Conservation (phyloP, 1,284 basidiomycete genomes). For the Neotropicomus parvogracilis region DNA sequence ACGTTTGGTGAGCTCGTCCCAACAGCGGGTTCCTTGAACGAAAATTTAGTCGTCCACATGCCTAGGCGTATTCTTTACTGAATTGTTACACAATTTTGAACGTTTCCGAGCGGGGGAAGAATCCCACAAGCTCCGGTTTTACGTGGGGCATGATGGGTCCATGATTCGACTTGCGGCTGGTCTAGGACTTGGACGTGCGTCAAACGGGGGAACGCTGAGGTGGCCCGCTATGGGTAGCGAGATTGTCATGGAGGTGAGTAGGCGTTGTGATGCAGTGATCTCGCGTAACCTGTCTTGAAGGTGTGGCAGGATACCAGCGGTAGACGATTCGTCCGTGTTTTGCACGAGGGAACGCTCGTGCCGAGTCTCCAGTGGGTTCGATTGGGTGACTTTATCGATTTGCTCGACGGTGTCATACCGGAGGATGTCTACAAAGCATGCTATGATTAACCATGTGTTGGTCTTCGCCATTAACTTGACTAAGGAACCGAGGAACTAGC, state of each 20-base stretch:
- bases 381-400: conserved; percentile 37
- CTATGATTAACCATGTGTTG: no score
- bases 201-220: conserved; percentile 33
- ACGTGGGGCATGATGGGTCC: conserved; percentile 50
- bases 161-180: conserved; percentile 49
- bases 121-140: conserved; percentile 40
- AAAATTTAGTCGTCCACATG: not conserved
- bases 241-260: conserved; percentile 47
- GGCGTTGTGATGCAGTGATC: not conserved
- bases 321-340: conserved; percentile 40
- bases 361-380: conserved; percentile 38
- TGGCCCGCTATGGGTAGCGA: conserved; percentile 54
- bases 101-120: conserved; percentile 32
- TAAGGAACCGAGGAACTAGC: not conserved
- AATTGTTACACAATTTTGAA: conserved; percentile 34
- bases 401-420: conserved; percentile 39
- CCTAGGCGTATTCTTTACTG: conserved; percentile 38
- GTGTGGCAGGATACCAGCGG: conserved; percentile 38
- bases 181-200: conserved; percentile 40
- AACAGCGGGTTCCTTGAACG: not conserved
- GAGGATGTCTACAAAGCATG: conserved; percentile 30
- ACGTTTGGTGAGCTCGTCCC: conserved; percentile 39
- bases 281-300: conserved; percentile 24
- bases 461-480: no score
- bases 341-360: conserved; percentile 46